Conservation (phyloP, 768 basidiomycete genomes). For the Neoboletus subvelutipes region DNA sequence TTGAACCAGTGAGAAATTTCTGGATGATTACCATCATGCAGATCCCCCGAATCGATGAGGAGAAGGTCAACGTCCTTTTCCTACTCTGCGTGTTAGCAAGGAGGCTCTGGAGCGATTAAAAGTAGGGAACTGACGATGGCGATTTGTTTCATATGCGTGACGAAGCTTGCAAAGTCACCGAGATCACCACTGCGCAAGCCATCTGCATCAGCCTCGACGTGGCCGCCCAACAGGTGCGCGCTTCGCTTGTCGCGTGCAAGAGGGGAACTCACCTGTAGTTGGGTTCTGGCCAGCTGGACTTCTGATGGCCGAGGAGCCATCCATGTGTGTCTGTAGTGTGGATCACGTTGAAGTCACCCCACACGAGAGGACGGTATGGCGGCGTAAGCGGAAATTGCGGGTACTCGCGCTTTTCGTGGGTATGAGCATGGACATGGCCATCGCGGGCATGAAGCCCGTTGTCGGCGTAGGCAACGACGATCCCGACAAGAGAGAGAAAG, state of each 20-base stretch:
- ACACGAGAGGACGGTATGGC: conserved; percentile 68
- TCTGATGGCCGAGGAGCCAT: conserved; percentile 84
- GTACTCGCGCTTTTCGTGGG: conserved; percentile 36
- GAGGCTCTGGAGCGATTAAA: neutral
- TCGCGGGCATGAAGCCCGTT: conserved; percentile 21
- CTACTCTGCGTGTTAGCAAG: conserved; percentile 26
- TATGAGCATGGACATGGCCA: conserved; percentile 36
- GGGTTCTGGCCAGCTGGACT: conserved; percentile 68
- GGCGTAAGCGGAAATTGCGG: conserved; percentile 45
- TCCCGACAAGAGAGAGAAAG: conserved; percentile 15
- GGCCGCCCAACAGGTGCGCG: neutral
- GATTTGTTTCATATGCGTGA: conserved; percentile 74
- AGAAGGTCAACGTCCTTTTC: conserved; percentile 78
- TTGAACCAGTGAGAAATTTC: neutral
- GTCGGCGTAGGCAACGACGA: conserved; percentile 25
- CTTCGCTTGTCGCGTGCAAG: neutral
- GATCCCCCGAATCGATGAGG: conserved; percentile 78
- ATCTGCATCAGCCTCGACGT: neutral
- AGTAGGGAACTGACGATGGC: conserved; percentile 47
- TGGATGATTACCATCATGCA: conserved; percentile 56
- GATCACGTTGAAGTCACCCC: conserved; percentile 89
- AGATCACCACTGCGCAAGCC: conserved; percentile 47
- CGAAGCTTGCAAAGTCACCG: conserved; percentile 89
- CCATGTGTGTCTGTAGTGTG: conserved; percentile 85
- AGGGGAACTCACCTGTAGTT: conserved; percentile 54